Evolutionary conservation across 208 protist species (phyloP).

Genomic region (Acanthamoeba quina): DNA sequence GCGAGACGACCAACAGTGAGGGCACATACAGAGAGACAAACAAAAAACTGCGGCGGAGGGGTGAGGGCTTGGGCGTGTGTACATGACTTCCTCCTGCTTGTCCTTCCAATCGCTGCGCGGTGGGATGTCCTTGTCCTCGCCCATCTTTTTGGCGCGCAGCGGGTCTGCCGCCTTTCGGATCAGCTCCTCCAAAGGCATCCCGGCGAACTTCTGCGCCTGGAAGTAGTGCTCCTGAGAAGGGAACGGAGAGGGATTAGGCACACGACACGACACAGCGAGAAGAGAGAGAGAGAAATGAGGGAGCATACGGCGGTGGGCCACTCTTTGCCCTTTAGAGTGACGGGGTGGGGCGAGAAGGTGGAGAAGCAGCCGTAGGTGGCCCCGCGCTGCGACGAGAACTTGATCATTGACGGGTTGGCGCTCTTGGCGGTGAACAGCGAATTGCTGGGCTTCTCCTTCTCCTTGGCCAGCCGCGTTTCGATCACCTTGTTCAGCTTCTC

Average conservation of each 20-base stretch:
- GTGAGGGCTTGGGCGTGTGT: background rate
- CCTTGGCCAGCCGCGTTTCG: background rate
- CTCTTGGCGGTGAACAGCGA: background rate
- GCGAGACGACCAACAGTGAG: background rate
- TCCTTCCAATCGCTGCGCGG: slow-evolving; percentile 61
- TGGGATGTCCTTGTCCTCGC: slow-evolving; percentile 43
- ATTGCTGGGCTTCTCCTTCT: slow-evolving; percentile 28
- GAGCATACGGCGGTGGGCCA: slow-evolving; percentile 58
- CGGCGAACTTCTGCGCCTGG: slow-evolving; percentile 69
- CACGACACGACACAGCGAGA: background rate
- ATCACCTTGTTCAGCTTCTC: slow-evolving; percentile 41
- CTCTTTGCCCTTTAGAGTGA: slow-evolving; percentile 36
- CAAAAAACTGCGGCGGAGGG: background rate
- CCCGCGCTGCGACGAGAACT: slow-evolving; percentile 48
- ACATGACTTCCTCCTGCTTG: slow-evolving; percentile 57
- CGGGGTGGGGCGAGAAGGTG: slow-evolving; percentile 32
- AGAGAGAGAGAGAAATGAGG: too few relatives aligned
- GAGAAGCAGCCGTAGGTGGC: slow-evolving; percentile 67
- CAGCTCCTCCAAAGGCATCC: slow-evolving; percentile 54
- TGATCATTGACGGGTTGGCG: slow-evolving; percentile 14
- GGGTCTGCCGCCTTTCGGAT: slow-evolving; percentile 10
- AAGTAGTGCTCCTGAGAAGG: slow-evolving; percentile 54
- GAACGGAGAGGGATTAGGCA: background rate
- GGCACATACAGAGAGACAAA: background rate
- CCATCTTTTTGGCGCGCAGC: slow-evolving; percentile 57